Evolutionary conservation across 1,284 basidiomycete species (phyloP), one percentile per base, ranked within the genome.

Genomic region (Ceratobasidium theobromae): DNA sequence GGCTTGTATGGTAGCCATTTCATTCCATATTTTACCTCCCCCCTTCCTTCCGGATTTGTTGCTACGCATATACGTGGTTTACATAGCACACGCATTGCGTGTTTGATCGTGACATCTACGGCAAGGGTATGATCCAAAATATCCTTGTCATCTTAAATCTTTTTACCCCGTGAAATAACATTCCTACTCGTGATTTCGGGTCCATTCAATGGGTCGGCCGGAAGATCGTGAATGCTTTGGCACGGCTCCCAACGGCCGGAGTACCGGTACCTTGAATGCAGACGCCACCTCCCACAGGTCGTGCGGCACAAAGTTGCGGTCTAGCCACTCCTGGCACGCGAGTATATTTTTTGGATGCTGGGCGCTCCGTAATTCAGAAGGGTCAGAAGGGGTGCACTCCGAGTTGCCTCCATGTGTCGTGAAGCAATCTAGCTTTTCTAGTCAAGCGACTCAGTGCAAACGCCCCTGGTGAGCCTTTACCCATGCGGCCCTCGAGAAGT

Each of bases 301-400:
- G 57, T 33, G 60, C 60, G 60, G 60, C 60, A 64, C 49, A 64
- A 64, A 53, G 60, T 64, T 64, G 41, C 21, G 25, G 33, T 9
- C 60, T 64, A 64, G 49, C 60, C 60, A 9, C 49, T 64, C 48
- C 46, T 60, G 58, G 55, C 9, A 11, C 18, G n/a, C 28, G 57
- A 9, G 18, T 32, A 4, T 49, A 27, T 11, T 21, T 14, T 48
- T 48, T 48, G 21, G 21, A 23, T 49, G 30, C n/a, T 38, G 32
- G 30, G 21, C 16, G 43, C 35, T 28, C 48, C 48, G 21, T 51
- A 35, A 35, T 35, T 48, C 14, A 51, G 21, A 28, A 51, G n/a
- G n/a, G n/a, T n/a, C n/a, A n/a, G n/a, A n/a, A n/a, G n/a, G n/a
- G 23, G 46, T 12, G 33, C 48, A 16, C 46, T 25, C 33, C 58